These are phyloP conservation scores for Suhomyces yuchorum DNA, from an alignment of 1,139 yeast species.

Conservation along the genomic window DNA sequence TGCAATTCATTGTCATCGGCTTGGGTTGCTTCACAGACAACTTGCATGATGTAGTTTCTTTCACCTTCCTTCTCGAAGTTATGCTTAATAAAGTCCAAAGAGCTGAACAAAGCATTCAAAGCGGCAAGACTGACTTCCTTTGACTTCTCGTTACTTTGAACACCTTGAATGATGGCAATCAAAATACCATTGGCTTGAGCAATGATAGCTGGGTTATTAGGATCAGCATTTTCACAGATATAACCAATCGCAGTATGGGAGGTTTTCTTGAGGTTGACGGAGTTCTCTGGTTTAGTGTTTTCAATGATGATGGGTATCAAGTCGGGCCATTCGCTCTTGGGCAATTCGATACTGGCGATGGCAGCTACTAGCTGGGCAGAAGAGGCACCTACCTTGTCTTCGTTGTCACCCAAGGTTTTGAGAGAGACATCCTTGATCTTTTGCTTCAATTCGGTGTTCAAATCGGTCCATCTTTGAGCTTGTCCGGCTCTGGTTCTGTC, in stretches of 20 bases:
- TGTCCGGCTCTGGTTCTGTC: constrained; percentile 50
- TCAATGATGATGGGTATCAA: constrained; percentile 80
- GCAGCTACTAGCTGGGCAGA: constrained; percentile 96
- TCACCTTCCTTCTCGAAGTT: constrained; percentile 94
- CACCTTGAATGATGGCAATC: constrained; percentile 96
- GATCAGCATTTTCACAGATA: constrained; percentile 93
- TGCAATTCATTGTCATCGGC: constrained; percentile 80
- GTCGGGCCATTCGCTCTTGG: constrained; percentile 85
- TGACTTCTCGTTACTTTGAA: constrained; percentile 78
- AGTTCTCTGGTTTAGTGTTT: constrained; percentile 77
- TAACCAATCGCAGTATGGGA: constrained; percentile 90
- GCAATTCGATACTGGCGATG: constrained; percentile 91
- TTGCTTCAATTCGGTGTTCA: constrained; percentile 56
- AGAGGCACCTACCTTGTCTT: constrained; percentile 80
- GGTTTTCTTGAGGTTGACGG: constrained; percentile 80
- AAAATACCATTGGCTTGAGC: constrained; percentile 89
- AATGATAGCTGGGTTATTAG: constrained; percentile 74
- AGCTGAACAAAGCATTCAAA: constrained; percentile 84
- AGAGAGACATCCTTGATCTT: constrained; percentile 72
- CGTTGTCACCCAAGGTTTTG: constrained; percentile 61
- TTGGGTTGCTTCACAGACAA: constrained; percentile 97
- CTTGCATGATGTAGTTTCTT: constrained; percentile 96
- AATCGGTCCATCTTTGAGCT: constrained; percentile 61
- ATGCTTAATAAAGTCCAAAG: constrained; percentile 82
- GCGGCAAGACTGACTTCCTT: constrained; percentile 83